Conservation (phyloP, 352 stramenopile genomes). For the Globisporangium barbulae region DNA sequence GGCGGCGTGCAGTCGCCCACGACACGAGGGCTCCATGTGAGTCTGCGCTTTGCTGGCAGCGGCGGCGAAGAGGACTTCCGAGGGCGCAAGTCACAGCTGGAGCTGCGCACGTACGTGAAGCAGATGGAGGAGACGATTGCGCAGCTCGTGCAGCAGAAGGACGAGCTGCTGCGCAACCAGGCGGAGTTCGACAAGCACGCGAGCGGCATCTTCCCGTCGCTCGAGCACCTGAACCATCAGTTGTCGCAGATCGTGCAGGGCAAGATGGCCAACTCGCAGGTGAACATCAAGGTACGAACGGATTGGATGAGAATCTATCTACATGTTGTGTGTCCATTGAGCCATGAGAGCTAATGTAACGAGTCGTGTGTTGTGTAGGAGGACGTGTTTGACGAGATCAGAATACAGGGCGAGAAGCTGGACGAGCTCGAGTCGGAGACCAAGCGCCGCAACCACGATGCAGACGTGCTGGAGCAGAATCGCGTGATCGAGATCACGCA, state of each 20-base stretch:
- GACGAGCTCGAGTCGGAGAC: constrained; percentile 71
- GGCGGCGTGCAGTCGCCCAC: constrained; percentile 9
- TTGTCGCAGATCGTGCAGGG: constrained; percentile 76
- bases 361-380: constrained; percentile 21
- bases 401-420: constrained; percentile 66
- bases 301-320: not conserved
- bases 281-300: constrained; percentile 37
- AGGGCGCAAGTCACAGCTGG: constrained; percentile 32
- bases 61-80: constrained; percentile 24
- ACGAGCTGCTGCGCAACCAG: constrained; percentile 71
- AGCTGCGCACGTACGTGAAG: constrained; percentile 68
- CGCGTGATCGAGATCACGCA: constrained; percentile 72
- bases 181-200: constrained; percentile 81
- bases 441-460: constrained; percentile 66
- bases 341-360: not conserved
- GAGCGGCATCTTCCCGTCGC: constrained; percentile 77
- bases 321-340: not conserved
- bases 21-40: constrained; percentile 10
- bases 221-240: constrained; percentile 78
- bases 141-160: constrained; percentile 73
- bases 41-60: constrained; percentile 17
- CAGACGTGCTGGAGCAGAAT: constrained; percentile 74
- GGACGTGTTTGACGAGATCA: constrained; percentile 68
- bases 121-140: constrained; percentile 82
- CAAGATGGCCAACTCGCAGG: constrained; percentile 47